Base-by-base conservation (phyloP, 2,329 filamentous ascomycete genomes). In the Paraphoma chrysanthemicola region DNA sequence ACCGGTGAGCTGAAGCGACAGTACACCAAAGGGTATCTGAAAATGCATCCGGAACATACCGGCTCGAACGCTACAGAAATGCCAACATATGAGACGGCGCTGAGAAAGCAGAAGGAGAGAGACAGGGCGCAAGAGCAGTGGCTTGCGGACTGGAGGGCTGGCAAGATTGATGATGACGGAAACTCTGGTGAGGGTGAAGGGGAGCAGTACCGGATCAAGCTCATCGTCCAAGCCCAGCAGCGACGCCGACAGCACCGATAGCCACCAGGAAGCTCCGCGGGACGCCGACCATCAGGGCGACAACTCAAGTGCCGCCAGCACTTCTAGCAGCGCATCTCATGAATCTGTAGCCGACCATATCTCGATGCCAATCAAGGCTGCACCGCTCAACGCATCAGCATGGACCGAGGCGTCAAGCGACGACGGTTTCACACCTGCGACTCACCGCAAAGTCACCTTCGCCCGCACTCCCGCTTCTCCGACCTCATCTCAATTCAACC, bases 91-190 rank as follows among this genome's bases (percentile, higher is more conserved):
- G 53, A 63, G 30, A 54, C 53, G 28, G 64, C 64, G 7, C 31
- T 50, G 23, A 53, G 46, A 51, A 48, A 49, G 29, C 58, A 64
- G 47, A 60, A 55, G 38, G 51, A 56, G 16, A 56, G 49, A 43
- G 67, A 70, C 38, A 42, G 31, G 7, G 54, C 47, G 9, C 28
- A 53, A 42, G 44, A 57, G 41, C 58, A 64, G 31, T 60, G 63
- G 14, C 31, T 68, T 11, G 48, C 44, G 16, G 61, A 65, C 9
- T 71, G 38, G 17, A 9, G 51, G 12, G 60, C 54, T 3, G 66
- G 67, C 6, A 51, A 45, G n/a, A 65, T 69, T 17, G 66, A 71
- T 28, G 62, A 61, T 17, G 18, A 62, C 2, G 67, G 63, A 3
- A 60, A 62, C 6, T 9, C 10, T 1, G 58, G 58, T 57, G 7